Evolutionary conservation across 1,284 basidiomycete genomes (phyloP), one percentile per base, ranked within the genome.

Genomic region (Wallemia hederae): DNA sequence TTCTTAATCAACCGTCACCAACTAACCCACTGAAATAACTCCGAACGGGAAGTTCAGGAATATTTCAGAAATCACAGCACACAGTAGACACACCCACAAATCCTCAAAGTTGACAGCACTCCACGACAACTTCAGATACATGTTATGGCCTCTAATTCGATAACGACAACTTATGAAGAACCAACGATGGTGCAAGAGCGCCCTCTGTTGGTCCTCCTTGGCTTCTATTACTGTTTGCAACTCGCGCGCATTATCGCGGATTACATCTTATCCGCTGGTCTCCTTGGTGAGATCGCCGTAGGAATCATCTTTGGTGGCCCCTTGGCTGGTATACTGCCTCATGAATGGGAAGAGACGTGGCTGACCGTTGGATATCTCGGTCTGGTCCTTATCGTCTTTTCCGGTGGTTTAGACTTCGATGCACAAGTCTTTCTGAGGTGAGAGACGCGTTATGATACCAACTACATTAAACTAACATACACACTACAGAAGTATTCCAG

Each of bases 321-420:
- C 0, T 65, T 78, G 0, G 74, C 71, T 0, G 68, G 67, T 27
- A 72, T 77, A 60, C 66, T 78, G 0, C 69, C 70, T 0, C 11
- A 61, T 0, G 65, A 67, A 5, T 75, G 74, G 71, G 68, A 76
- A 63, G 65, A 70, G 9, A 70, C 75, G 0, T 71, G 77, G 60
- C 70, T 74, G 3, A 67, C 68, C 0, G 56, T 78, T 5, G 77
- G 76, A 0, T 78, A 78, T 64, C 62, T 78, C 0, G 77, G 77
- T 0, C 67, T 79, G 17, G 68, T 78, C n/a, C 66, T 77, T 3
- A 70, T 78, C 56, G 74, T 79, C 1, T 76, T 77, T 62, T 73
- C 77, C 69, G 76, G 76, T 71, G 39, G 39, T 49, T 22, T 49
- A 5, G 39, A 49, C 39, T 49, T 49, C 22, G 39, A 49, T 49